Percentiles rank a stretch among this genome's conserved stretches.
Evolutionary conservation across 1,284 basidiomycete species (phyloP).

Genomic region (Ceratobasidium sp.): DNA sequence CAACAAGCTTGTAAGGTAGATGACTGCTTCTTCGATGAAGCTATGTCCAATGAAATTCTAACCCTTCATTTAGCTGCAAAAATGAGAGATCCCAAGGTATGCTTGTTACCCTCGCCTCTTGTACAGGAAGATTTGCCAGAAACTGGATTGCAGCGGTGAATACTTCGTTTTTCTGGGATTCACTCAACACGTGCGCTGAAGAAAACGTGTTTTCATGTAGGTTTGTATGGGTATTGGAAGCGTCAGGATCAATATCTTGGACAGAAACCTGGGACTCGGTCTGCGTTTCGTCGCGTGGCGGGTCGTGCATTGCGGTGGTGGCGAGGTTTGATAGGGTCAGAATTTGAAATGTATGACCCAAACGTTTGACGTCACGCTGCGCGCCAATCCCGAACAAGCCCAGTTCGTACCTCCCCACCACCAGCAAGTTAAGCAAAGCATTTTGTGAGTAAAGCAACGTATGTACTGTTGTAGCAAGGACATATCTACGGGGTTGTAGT

Average conservation of each 20-base stretch:
- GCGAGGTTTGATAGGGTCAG: background rate
- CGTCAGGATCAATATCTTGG: too few relatives aligned
- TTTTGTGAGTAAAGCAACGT: too few relatives aligned
- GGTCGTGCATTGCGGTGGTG: conserved; percentile 11
- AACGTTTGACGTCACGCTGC: conserved; percentile 28
- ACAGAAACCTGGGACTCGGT: conserved; percentile 13
- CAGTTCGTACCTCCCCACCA: conserved; percentile 1
- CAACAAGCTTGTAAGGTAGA: conserved; percentile 8
- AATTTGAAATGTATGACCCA: conserved; percentile 1
- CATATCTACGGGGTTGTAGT: too few relatives aligned
- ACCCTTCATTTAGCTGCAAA: background rate
- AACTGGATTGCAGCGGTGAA: conserved; percentile 3
- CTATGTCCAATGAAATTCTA: background rate
- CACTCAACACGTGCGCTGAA: background rate
- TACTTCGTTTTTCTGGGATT: background rate
- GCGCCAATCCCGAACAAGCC: background rate
- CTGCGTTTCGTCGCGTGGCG: conserved; percentile 7
- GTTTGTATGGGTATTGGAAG: too few relatives aligned
- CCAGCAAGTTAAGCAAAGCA: background rate
- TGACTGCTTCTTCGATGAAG: conserved; percentile 22
- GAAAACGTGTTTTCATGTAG: too few relatives aligned
- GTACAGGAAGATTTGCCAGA: background rate
- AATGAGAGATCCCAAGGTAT: background rate
- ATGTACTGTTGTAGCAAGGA: too few relatives aligned
- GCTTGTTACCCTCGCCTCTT: conserved; percentile 4